These are phyloP conservation scores for Dactylonectria estremocensis DNA, from an alignment of 2,329 filamentous ascomycete genomes.

Conservation along the genomic window DNA sequence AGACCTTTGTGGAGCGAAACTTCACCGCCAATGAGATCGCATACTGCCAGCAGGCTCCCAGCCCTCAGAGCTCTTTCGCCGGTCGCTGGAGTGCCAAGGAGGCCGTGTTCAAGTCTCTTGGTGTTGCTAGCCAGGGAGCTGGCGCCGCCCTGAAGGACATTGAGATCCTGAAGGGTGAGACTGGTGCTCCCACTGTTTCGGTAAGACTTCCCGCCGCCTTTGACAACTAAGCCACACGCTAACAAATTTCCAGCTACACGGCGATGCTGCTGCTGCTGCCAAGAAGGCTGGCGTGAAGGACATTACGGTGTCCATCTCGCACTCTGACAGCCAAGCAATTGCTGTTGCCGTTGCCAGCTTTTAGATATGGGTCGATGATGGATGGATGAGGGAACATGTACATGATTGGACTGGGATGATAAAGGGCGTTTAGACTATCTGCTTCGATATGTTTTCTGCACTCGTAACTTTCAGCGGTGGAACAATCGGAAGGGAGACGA, in stretches of 20 bases:
- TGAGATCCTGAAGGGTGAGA: conserved; percentile 87
- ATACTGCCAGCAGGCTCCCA: conserved; percentile 87
- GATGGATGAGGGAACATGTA: conserved; percentile 32
- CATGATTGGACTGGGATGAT: conserved; percentile 40
- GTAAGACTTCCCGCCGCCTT: conserved; percentile 69
- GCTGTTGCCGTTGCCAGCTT: conserved; percentile 92
- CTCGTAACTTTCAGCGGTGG: conserved; percentile 21
- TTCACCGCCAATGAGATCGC: conserved; percentile 88
- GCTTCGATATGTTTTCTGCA: conserved; percentile 45
- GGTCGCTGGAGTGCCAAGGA: conserved; percentile 98
- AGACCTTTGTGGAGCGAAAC: conserved; percentile 94
- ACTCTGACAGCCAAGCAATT: conserved; percentile 94
- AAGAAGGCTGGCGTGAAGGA: conserved; percentile 88
- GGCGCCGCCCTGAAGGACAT: conserved; percentile 95
- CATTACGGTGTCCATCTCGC: conserved; percentile 94
- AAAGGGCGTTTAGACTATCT: conserved; percentile 47
- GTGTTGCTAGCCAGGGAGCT: conserved; percentile 87
- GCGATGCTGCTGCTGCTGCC: conserved; percentile 87
- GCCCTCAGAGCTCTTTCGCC: conserved; percentile 91
- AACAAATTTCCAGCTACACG: conserved; percentile 79
- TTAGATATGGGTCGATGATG: conserved; percentile 56
- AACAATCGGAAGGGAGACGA: conserved; percentile 28
- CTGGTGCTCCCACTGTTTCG: conserved; percentile 85
- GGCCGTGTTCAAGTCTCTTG: conserved; percentile 97
- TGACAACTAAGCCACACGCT: conserved; percentile 48